Conservation (phyloP, 1,139 yeast species). For the Lodderomyces jiufengensis region DNA sequence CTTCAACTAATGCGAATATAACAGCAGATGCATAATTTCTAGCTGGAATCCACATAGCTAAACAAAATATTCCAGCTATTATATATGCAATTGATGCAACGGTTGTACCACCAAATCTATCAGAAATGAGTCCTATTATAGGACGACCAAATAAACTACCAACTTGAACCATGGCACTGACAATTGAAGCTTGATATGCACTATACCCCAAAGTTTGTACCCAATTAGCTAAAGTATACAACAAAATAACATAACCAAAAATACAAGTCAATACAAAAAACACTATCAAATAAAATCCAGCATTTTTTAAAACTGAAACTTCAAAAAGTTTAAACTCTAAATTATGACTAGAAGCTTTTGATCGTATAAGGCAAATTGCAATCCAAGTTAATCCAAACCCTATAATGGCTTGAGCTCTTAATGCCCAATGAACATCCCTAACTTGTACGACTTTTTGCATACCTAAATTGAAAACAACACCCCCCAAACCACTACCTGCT, state of each 20-base stretch:
- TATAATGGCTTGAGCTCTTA: slow-evolving; percentile 35
- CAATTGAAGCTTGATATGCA: slow-evolving; percentile 38
- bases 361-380: slow-evolving; percentile 24
- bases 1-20: slow-evolving; percentile 24
- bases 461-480: slow-evolving; percentile 44
- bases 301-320: slow-evolving; percentile 20
- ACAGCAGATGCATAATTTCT: slow-evolving; percentile 29
- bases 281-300: slow-evolving; percentile 30
- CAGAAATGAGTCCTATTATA: slow-evolving; percentile 35
- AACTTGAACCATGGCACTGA: slow-evolving; percentile 43
- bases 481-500: slow-evolving; percentile 64
- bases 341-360: slow-evolving; percentile 18
- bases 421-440: slow-evolving; percentile 32
- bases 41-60: slow-evolving; percentile 38
- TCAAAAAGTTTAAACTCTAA: slow-evolving; percentile 38
- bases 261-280: slow-evolving; percentile 37
- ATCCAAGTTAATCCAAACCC: slow-evolving; percentile 31
- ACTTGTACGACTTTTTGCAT: slow-evolving; percentile 32
- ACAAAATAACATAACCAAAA: slow-evolving; percentile 44
- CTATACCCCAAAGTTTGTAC: slow-evolving; percentile 44
- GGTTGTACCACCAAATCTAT: slow-evolving; percentile 37
- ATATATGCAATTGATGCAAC: slow-evolving; percentile 25
- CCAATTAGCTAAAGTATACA: slow-evolving; percentile 44
- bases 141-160: slow-evolving; percentile 44
- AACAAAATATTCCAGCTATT: slow-evolving; percentile 23